Evolutionary conservation across 2,329 filamentous ascomycete species (phyloP).

Genomic region (Aspergillus novofumigatus): DNA sequence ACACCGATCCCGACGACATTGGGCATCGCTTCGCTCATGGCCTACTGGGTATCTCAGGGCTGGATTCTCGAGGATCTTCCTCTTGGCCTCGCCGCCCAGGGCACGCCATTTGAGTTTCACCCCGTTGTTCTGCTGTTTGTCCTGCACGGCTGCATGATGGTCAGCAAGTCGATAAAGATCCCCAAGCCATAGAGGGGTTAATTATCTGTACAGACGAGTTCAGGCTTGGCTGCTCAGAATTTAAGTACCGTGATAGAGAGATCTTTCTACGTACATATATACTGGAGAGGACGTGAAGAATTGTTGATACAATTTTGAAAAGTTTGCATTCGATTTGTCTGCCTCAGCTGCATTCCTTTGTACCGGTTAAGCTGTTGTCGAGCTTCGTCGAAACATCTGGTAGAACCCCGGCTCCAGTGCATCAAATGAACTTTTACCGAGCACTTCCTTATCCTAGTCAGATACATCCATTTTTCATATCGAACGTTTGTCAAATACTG

Average conservation of each 20-base stretch:
- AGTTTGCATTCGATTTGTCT: neutral
- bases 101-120: constrained; percentile 74
- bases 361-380: too few species aligned
- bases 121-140: constrained; percentile 77
- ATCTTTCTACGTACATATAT: constrained; percentile 17
- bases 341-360: too few species aligned
- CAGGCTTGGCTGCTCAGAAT: constrained; percentile 7
- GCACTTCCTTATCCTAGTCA: neutral
- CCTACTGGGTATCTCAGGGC: constrained; percentile 77
- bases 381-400: too few species aligned
- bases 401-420: too few species aligned
- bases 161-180: constrained; percentile 89
- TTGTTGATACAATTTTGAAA: constrained; percentile 11
- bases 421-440: too few species aligned
- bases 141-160: constrained; percentile 88
- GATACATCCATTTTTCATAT: neutral
- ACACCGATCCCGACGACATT: constrained; percentile 92
- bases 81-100: constrained; percentile 63
- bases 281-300: constrained; percentile 10
- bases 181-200: constrained; percentile 64
- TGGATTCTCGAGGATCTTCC: constrained; percentile 80
- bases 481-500: neutral
- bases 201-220: constrained; percentile 9
- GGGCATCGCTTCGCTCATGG: constrained; percentile 76
- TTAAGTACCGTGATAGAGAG: constrained; percentile 14